A percentile compares a stretch with the other conserved stretches of the same genome.
Conservation (phyloP, 805 yeast genomes). For the Hanseniaspora pseudoguilliermondii region DNA sequence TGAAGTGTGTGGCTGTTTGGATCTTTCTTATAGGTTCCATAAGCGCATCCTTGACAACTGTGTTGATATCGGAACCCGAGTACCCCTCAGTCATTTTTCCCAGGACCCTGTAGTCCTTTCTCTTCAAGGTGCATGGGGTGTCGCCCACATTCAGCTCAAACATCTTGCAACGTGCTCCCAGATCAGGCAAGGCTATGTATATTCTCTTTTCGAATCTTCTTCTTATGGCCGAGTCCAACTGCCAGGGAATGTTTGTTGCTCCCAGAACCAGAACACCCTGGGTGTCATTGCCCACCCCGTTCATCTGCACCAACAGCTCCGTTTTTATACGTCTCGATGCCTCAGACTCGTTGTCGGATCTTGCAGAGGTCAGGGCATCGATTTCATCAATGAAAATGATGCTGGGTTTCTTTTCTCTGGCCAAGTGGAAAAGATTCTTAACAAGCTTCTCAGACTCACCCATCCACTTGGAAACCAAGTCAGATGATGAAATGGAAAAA, state of each 20-base stretch:
- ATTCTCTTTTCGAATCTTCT: constrained; percentile 93
- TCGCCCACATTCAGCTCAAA: constrained; percentile 85
- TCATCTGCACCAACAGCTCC: constrained; percentile 92
- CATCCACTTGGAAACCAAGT: constrained; percentile 97
- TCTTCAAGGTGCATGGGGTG: constrained; percentile 67
- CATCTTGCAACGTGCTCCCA: constrained; percentile 85
- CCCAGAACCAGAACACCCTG: constrained; percentile 88
- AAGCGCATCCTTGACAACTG: constrained; percentile 89
- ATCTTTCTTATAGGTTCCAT: constrained; percentile 97
- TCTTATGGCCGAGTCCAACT: constrained; percentile 90
- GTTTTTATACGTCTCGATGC: constrained; percentile 94
- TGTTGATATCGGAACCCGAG: constrained; percentile 94
- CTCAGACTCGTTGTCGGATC: constrained; percentile 96
- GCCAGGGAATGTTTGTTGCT: constrained; percentile 98
- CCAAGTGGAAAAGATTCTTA: constrained; percentile 88
- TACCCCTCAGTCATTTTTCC: constrained; percentile 95
- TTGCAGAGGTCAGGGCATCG: constrained; percentile 93
- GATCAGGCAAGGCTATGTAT: constrained; percentile 87
- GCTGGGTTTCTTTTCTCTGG: constrained; percentile 88
- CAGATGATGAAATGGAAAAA: constrained; percentile 91
- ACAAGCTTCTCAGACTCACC: constrained; percentile 96
- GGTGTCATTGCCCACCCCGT: constrained; percentile 94
- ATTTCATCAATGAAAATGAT: constrained; percentile 96
- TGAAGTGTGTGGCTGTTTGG: constrained; percentile 92
- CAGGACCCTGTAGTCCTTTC: constrained; percentile 60